These are phyloP conservation scores for Pythium volutum DNA, from an alignment of 352 stramenopile genomes.

Conservation along the genomic window DNA sequence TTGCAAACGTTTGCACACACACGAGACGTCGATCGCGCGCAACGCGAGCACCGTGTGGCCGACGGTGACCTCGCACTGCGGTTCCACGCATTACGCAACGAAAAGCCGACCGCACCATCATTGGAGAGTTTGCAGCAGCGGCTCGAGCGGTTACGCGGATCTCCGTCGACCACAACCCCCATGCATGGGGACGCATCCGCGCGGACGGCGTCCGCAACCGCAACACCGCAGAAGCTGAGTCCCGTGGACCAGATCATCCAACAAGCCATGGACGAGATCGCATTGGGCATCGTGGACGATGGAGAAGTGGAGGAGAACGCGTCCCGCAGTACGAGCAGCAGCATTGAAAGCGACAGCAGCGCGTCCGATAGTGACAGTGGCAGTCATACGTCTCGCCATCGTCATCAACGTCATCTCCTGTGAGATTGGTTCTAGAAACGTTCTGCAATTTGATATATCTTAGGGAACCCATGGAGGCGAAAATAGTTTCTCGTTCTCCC, in stretches of 20 bases:
- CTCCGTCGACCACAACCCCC: slow-evolving; percentile 14
- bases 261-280: slow-evolving; percentile 59
- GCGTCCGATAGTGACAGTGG: slow-evolving; percentile 8
- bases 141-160: slow-evolving; percentile 34
- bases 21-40: slow-evolving; percentile 21
- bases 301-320: slow-evolving; percentile 15
- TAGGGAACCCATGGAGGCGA: background rate
- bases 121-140: slow-evolving; percentile 34
- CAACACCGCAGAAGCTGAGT: background rate
- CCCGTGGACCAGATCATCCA: slow-evolving; percentile 45
- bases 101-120: slow-evolving; percentile 23
- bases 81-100: slow-evolving; percentile 51
- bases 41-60: slow-evolving; percentile 16
- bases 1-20: slow-evolving; percentile 39
- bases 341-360: slow-evolving; percentile 15
- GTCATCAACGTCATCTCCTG: background rate
- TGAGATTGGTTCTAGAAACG: background rate
- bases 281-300: slow-evolving; percentile 42
- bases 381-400: background rate
- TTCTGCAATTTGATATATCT: background rate
- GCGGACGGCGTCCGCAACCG: slow-evolving; percentile 14
- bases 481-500: slow-evolving; percentile 1
- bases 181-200: background rate
- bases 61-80: slow-evolving; percentile 32
- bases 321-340: slow-evolving; percentile 2